These are phyloP conservation scores for Cyphellophora attinorum DNA, from an alignment of 2,329 filamentous ascomycete genomes.

Conservation along the genomic window DNA sequence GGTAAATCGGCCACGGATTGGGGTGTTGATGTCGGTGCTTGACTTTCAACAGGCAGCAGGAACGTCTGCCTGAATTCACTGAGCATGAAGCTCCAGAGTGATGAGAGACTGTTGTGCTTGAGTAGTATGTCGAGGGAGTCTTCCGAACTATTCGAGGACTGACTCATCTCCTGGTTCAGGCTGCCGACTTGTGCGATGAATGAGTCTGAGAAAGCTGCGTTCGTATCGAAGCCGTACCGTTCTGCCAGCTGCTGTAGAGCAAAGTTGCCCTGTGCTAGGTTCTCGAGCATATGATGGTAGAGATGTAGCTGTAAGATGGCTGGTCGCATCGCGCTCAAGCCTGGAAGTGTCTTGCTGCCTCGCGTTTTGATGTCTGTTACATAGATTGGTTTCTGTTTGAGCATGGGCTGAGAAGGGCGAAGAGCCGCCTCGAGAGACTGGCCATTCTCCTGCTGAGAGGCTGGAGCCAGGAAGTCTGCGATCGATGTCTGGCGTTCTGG, in stretches of 20 bases:
- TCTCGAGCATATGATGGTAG: slow-evolving; percentile 75
- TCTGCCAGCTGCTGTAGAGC: slow-evolving; percentile 59
- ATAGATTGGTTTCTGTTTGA: slow-evolving; percentile 43
- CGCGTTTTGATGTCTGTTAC: slow-evolving; percentile 86
- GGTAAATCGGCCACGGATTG: slow-evolving; percentile 24
- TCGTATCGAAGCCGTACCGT: slow-evolving; percentile 59
- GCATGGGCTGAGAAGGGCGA: slow-evolving; percentile 4
- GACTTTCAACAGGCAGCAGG: slow-evolving; percentile 17
- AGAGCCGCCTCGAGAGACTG: slow-evolving; percentile 24
- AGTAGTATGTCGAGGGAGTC: slow-evolving; percentile 44
- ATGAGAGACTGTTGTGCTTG: slow-evolving; percentile 48
- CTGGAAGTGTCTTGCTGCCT: slow-evolving; percentile 52
- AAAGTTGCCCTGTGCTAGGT: slow-evolving; percentile 61
- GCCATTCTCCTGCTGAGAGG: slow-evolving; percentile 7
- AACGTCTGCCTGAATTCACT: slow-evolving; percentile 47
- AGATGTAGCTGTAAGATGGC: slow-evolving; percentile 81
- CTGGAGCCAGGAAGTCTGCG: slow-evolving; percentile 31
- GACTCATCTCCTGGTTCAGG: slow-evolving; percentile 54
- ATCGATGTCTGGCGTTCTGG: slow-evolving; percentile 37
- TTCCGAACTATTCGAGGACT: slow-evolving; percentile 24
- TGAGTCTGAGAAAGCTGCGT: slow-evolving; percentile 61
- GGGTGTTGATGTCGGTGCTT: slow-evolving; percentile 10
- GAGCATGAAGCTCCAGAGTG: slow-evolving; percentile 56
- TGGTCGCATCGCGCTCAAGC: slow-evolving; percentile 57
- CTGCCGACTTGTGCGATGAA: slow-evolving; percentile 68